Conservation (phyloP, 1,284 basidiomycete species). For the Ganoderma sp. region DNA sequence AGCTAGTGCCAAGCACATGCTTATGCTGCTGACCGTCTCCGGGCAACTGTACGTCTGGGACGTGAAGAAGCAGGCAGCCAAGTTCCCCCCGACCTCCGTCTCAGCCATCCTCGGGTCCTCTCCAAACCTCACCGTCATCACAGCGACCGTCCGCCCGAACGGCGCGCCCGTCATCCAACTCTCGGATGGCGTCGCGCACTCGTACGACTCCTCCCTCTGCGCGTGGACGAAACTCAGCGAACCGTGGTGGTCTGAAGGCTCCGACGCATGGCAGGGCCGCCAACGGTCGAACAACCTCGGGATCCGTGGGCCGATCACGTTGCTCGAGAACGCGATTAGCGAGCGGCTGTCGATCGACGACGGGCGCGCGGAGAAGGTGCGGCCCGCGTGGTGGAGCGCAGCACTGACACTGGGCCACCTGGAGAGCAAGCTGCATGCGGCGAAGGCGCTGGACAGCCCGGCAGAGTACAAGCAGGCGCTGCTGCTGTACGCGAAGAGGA, state of each 20-base stretch:
- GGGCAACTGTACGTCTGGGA: constrained; percentile 83
- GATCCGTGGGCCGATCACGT: constrained; percentile 56
- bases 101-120: constrained; percentile 60
- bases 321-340: constrained; percentile 61
- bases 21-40: constrained; percentile 75
- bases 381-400: constrained; percentile 77
- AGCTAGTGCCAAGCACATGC: constrained; percentile 63
- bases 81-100: constrained; percentile 71
- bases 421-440: constrained; percentile 79
- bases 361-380: constrained; percentile 42
- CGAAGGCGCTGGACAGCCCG: constrained; percentile 77
- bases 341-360: constrained; percentile 49
- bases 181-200: constrained; percentile 75
- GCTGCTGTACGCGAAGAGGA: constrained; percentile 76
- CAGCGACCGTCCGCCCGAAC: constrained; percentile 73
- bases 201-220: constrained; percentile 72
- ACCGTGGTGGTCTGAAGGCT: constrained; percentile 81
- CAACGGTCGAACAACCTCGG: constrained; percentile 52
- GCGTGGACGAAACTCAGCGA: constrained; percentile 80
- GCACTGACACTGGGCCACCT: constrained; percentile 85
- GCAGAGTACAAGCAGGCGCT: constrained; percentile 81
- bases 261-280: constrained; percentile 79
- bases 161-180: constrained; percentile 79
- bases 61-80: constrained; percentile 64
- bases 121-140: constrained; percentile 60